Conservation (phyloP, 179 eudicot species). For the Corrigiola litoralis region DNA sequence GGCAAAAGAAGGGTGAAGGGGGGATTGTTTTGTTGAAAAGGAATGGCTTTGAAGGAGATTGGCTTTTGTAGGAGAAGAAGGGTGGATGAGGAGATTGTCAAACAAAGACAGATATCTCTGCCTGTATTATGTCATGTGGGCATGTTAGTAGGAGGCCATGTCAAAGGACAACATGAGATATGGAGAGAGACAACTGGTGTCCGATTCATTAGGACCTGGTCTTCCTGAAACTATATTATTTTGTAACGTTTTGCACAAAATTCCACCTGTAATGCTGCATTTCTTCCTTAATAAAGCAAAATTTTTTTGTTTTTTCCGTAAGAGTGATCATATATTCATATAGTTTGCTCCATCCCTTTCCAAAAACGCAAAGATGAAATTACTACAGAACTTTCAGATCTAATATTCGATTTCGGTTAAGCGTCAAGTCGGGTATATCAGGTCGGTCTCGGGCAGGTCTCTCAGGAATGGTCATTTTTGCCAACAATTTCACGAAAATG, state of each 20-base stretch:
- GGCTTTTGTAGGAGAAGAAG: background rate
- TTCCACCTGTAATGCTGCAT: background rate
- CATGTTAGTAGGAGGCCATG: conserved; percentile 35
- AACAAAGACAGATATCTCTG: conserved; percentile 10
- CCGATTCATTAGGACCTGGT: conserved; percentile 6
- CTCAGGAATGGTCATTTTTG: too few species aligned
- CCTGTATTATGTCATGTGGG: conserved; percentile 38
- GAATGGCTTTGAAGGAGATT: background rate
- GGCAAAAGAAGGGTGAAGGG: background rate
- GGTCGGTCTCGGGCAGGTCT: too few species aligned
- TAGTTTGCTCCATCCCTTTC: too few species aligned
- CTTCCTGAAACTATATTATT: background rate
- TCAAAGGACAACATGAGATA: conserved; percentile 21
- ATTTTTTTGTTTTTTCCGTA: background rate
- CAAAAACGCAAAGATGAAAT: too few species aligned
- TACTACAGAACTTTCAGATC: too few species aligned
- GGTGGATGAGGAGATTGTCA: conserved; percentile 2
- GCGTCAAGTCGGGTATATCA: too few species aligned
- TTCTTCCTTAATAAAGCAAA: background rate
- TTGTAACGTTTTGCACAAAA: background rate
- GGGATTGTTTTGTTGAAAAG: background rate
- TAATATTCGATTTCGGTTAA: too few species aligned
- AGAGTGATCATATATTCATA: too few species aligned
- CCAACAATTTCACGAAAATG: too few species aligned
- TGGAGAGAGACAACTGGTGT: conserved; percentile 22